Percentiles rank a stretch among this genome's conserved stretches.
phyloP scores from a whole-genome alignment of 257 asterid species.

The Plantago ovata region DNA sequence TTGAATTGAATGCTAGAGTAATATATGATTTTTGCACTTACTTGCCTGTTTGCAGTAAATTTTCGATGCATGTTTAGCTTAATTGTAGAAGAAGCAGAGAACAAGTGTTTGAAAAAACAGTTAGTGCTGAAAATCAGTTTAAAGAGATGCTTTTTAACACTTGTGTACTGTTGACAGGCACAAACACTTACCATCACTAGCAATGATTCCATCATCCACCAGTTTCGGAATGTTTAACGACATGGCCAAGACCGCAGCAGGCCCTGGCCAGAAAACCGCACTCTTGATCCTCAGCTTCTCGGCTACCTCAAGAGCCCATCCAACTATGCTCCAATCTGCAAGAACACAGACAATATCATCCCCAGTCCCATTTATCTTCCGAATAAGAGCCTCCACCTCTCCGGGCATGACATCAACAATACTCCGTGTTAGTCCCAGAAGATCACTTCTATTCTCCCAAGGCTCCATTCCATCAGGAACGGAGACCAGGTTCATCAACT shows the following conservation, averaged over 20 bases:
- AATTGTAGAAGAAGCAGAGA: too few species aligned
- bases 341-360: constrained; percentile 25
- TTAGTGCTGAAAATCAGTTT: too few species aligned
- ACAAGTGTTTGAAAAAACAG: too few species aligned
- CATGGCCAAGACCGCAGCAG: constrained; percentile 30
- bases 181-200: constrained; percentile 28
- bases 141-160: too few species aligned
- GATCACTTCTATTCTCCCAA: constrained; percentile 34
- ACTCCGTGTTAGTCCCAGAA: constrained; percentile 12
- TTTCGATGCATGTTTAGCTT: too few species aligned
- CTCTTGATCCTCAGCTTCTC: constrained; percentile 22
- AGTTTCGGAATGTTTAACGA: constrained; percentile 23
- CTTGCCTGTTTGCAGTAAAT: background rate
- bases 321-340: constrained; percentile 32
- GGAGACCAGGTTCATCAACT: constrained; percentile 25
- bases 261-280: constrained; percentile 36
- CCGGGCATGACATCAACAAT: constrained; percentile 34
- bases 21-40: too few species aligned
- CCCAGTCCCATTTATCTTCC: constrained; percentile 19
- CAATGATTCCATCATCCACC: constrained; percentile 34
- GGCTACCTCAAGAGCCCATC: constrained; percentile 38
- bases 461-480: constrained; percentile 43
- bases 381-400: constrained; percentile 31
- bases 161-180: too few species aligned
- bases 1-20: background rate